These are phyloP conservation scores for Chlorociboria aeruginascens DNA, from an alignment of 495 filamentous ascomycete genomes.

Conservation along the genomic window DNA sequence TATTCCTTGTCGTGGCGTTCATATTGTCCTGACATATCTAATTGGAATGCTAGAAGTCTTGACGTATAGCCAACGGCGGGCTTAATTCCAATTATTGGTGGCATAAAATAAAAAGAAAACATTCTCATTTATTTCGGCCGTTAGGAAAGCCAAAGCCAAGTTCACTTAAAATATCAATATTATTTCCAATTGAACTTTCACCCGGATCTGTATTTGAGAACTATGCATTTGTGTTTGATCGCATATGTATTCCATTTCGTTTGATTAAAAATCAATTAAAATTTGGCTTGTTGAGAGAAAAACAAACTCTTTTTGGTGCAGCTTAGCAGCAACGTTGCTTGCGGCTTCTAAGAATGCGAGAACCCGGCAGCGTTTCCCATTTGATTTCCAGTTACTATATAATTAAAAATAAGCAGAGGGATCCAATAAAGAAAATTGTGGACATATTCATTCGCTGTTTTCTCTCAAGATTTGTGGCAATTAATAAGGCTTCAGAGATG, in stretches of 20 bases:
- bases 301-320: constrained; percentile 33
- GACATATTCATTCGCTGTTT: constrained; percentile 40
- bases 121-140: constrained; percentile 36
- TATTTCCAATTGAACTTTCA: constrained; percentile 35
- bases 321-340: constrained; percentile 22
- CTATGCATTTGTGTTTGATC: constrained; percentile 32
- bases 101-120: constrained; percentile 28
- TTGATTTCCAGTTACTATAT: constrained; percentile 13
- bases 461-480: constrained; percentile 44
- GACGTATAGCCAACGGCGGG: constrained; percentile 60
- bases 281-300: constrained; percentile 33
- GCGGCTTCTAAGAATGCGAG: constrained; percentile 23
- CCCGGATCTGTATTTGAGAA: constrained; percentile 25
- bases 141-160: constrained; percentile 31
- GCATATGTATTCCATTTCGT: constrained; percentile 34
- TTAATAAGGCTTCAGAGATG: constrained; percentile 35
- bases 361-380: constrained; percentile 38
- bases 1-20: constrained; percentile 41
- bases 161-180: constrained; percentile 34
- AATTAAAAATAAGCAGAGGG: constrained; percentile 61
- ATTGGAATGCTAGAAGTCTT: constrained; percentile 47
- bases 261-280: constrained; percentile 23
- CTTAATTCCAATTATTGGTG: constrained; percentile 43
- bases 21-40: constrained; percentile 50
- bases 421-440: constrained; percentile 58